Evolutionary conservation across 192 early-diverging fungal genomes (phyloP).

Genomic region (Coemansia javaensis): DNA sequence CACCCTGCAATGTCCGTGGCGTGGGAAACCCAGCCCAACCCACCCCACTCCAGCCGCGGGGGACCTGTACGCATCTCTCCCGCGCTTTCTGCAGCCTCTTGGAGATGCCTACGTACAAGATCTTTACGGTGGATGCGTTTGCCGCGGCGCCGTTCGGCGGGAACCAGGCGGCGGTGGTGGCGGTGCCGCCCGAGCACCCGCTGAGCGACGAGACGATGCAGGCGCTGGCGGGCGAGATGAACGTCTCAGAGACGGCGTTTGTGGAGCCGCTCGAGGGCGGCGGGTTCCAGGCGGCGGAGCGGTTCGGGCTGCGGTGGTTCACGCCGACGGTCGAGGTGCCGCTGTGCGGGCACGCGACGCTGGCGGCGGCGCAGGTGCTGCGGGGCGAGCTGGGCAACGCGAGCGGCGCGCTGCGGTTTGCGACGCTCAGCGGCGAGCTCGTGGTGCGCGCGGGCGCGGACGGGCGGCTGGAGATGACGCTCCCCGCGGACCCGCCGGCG

Average conservation of each 20-base stretch:
- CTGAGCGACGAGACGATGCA: conserved; percentile 10
- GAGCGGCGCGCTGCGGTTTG: conserved; percentile 15
- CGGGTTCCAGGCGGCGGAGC: conserved; percentile 4
- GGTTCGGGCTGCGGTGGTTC: conserved; percentile 44
- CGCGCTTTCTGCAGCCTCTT: background rate
- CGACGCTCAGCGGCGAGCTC: conserved; percentile 32
- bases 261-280: conserved; percentile 10
- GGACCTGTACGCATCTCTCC: no score
- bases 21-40: no score
- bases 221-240: conserved; percentile 41
- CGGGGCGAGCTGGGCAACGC: conserved; percentile 21
- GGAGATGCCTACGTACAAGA: conserved; percentile 18
- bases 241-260: conserved; percentile 49
- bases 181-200: conserved; percentile 11
- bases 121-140: conserved; percentile 39
- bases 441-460: background rate
- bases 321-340: conserved; percentile 38
- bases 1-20: no score
- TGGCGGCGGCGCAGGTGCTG: conserved; percentile 38
- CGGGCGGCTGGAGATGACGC: conserved; percentile 1
- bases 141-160: conserved; percentile 26
- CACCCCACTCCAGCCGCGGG: no score
- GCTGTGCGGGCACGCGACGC: conserved; percentile 51
- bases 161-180: conserved; percentile 39
- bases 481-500: conserved; percentile 14